Base-by-base conservation (phyloP, 495 filamentous ascomycete genomes). In the Oidiodendron maius region DNA sequence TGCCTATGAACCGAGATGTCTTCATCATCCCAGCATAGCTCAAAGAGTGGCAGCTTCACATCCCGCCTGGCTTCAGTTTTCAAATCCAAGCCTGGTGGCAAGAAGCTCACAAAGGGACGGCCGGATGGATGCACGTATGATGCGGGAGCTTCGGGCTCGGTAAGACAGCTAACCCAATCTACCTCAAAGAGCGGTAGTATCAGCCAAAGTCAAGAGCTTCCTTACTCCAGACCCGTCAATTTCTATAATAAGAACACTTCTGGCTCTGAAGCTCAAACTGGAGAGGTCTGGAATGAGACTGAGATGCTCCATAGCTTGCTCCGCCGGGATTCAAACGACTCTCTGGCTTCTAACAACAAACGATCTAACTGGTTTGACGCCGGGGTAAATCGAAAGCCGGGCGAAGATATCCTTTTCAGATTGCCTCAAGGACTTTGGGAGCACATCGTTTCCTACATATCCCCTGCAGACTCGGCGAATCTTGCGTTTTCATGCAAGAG, bases 401-500 rank as follows among this genome's bases (percentile, higher is more conserved):
- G 74, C 5, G 71, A 77, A 37, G 55, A 55, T 1, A 56, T 66
- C 15, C 64, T 80, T 15, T 66, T 64, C 8, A 74, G 64, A 16
- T 55, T 80, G 4, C 57, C 74, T 1, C 32, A 61, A 5, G 55
- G 58, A 4, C 47, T 77, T 17, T 82, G 77, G 78, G 51, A 52
- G 0, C 26, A 43, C 0, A 67, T 80, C 22, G 59, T 67, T 9
- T 46, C 40, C 3, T 71, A 63, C 37, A 60, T 80, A 4, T 52
- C 64, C 17, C 68, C 67, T 8, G 58, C 63, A 4, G 72, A 76
- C 40, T 61, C 64, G 11, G 76, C 75, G 12, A 62, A 59, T 51
- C 67, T 80, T 13, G 66, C 73, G 10, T 54, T 76, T 18, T 54
- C 77, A 22, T 73, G 58, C 50, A 73, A 69, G 39, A 69, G 65